These are phyloP conservation scores for Tetradesmus obliquus DNA, from an alignment of 139 green algal species.

Conservation along the genomic window DNA sequence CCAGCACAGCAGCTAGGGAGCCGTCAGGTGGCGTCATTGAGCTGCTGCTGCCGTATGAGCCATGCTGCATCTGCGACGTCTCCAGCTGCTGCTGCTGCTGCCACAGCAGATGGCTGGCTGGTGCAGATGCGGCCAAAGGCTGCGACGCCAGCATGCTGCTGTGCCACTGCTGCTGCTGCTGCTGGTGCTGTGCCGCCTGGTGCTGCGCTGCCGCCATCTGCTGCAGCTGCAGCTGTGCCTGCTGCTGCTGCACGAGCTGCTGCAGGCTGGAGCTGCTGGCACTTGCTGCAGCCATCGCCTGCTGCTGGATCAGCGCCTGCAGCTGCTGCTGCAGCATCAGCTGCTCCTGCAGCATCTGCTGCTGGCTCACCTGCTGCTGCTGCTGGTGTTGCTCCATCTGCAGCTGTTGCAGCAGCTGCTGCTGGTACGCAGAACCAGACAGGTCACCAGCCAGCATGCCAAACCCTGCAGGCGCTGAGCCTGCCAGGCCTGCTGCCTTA, in stretches of 20 bases:
- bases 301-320: constrained; percentile 3
- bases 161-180: constrained; percentile 11
- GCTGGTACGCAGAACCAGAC: background rate
- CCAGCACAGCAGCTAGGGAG: constrained; percentile 1
- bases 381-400: background rate
- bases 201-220: constrained; percentile 16
- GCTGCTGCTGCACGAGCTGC: constrained; percentile 12
- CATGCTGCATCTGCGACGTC: background rate
- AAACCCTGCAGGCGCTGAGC: constrained; percentile 25
- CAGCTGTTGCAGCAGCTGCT: constrained; percentile 13
- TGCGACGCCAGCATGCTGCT: background rate
- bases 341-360: constrained; percentile 22
- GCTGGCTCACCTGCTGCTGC: constrained; percentile 32
- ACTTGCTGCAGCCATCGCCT: constrained; percentile 1
- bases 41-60: constrained; percentile 21
- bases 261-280: background rate
- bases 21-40: constrained; percentile 3
- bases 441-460: background rate
- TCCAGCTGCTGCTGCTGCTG: constrained; percentile 28
- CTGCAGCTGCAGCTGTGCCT: constrained; percentile 14
- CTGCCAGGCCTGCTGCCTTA: background rate
- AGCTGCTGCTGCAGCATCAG: constrained; percentile 13
- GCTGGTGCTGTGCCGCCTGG: background rate
- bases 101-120: constrained; percentile 8
- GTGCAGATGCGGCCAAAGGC: background rate